Percentiles rank a stretch among this genome's conserved stretches.
Conservation (phyloP, 768 basidiomycete genomes). For the Trametes punicea region DNA sequence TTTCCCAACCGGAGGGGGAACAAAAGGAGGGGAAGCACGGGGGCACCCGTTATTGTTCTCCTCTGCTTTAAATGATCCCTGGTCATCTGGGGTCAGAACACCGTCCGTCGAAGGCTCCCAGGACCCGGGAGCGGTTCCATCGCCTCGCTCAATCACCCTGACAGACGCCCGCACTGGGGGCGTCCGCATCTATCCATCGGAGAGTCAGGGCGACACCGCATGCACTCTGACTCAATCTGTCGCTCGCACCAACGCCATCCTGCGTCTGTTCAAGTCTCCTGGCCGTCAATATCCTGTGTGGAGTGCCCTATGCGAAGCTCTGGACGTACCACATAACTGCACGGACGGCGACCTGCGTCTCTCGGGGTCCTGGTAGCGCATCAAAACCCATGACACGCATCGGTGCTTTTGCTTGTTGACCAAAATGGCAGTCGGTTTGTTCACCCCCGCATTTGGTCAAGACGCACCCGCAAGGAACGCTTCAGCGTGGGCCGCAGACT, state of each 20-base stretch:
- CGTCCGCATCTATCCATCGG: neutral
- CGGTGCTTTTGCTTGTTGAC: slow-evolving; percentile 16
- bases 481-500: slow-evolving; percentile 3
- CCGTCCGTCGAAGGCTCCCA: neutral
- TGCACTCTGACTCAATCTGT: neutral
- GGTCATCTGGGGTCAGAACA: slow-evolving; percentile 11
- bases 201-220: slow-evolving; percentile 21
- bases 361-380: slow-evolving; percentile 4
- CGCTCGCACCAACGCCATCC: neutral
- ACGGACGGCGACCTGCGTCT: neutral
- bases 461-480: neutral
- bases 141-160: neutral
- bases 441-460: neutral
- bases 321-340: neutral
- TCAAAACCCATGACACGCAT: slow-evolving; percentile 1
- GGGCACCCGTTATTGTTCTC: slow-evolving; percentile 19
- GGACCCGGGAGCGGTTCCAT: slow-evolving; percentile 9
- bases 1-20: slow-evolving; percentile 13
- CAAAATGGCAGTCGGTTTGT: slow-evolving; percentile 10
- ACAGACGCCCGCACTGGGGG: neutral
- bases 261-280: neutral
- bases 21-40: slow-evolving; percentile 18
- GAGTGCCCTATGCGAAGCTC: neutral
- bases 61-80: slow-evolving; percentile 17
- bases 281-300: neutral